Percentiles rank a stretch among this genome's conserved stretches.
These are phyloP conservation scores for Ceratocystis harringtonii DNA, from an alignment of 2,329 filamentous ascomycete species.

Conservation along the genomic window DNA sequence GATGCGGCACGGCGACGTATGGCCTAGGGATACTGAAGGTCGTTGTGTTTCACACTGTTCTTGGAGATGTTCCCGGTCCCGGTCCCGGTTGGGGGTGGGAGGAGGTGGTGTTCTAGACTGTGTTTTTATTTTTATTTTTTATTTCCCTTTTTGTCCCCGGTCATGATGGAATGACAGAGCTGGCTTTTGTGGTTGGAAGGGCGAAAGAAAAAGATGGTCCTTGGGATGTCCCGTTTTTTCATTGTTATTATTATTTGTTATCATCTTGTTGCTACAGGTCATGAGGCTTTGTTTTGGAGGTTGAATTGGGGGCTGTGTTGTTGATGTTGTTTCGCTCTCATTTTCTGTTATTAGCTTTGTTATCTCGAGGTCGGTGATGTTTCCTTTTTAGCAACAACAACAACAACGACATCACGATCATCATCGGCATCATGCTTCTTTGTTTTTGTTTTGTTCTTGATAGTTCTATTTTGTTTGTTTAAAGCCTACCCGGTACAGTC, in stretches of 20 bases:
- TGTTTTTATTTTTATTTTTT: constrained; percentile 5
- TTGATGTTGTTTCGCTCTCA: not conserved
- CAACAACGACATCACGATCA: not conserved
- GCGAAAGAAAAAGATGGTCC: not conserved
- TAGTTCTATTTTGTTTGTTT: constrained; percentile 9
- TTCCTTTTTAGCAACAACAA: too few species aligned
- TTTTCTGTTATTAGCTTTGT: too few species aligned
- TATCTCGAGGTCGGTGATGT: too few species aligned
- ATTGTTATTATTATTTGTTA: not conserved
- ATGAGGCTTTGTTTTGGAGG: too few species aligned
- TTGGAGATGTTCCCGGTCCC: not conserved
- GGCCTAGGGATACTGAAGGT: constrained; percentile 8
- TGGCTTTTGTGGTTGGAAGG: not conserved
- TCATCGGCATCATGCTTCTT: not conserved
- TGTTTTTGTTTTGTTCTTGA: not conserved
- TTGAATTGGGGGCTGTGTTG: not conserved
- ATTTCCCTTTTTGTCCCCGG: not conserved
- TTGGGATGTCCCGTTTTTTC: not conserved
- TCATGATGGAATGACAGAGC: constrained; percentile 1
- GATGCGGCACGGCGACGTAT: constrained; percentile 14
- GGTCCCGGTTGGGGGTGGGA: not conserved
- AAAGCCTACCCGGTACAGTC: not conserved
- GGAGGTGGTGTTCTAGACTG: not conserved
- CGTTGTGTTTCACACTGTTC: not conserved
- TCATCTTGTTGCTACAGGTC: not conserved